phyloP scores from a whole-genome alignment of 208 protist genomes.

The Wallacemonas sp. region DNA sequence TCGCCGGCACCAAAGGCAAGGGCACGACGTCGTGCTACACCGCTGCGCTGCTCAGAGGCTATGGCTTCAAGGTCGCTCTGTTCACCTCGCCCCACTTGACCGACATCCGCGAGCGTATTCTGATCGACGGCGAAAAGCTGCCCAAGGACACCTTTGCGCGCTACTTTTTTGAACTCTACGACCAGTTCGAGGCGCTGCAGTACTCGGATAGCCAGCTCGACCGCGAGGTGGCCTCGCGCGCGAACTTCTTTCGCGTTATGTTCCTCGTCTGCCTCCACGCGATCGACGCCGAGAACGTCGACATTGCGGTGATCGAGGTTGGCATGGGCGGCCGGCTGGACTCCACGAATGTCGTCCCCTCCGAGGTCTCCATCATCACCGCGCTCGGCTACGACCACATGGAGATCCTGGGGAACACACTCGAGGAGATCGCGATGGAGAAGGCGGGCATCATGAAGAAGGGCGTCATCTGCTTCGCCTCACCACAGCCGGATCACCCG shows the following conservation, averaged over 20 bases:
- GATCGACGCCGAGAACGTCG: conserved; percentile 79
- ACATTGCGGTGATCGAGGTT: conserved; percentile 93
- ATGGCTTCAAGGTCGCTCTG: conserved; percentile 86
- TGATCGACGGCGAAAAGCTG: conserved; percentile 77
- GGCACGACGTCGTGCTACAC: conserved; percentile 87
- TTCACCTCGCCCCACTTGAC: conserved; percentile 92
- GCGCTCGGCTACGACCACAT: conserved; percentile 94
- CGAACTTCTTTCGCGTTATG: conserved; percentile 87
- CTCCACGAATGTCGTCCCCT: conserved; percentile 90
- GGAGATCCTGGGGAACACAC: conserved; percentile 92
- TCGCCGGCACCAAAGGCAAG: conserved; percentile 94
- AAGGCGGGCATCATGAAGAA: conserved; percentile 96
- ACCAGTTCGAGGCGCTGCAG: conserved; percentile 47
- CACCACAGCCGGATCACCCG: conserved; percentile 72
- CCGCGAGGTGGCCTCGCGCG: conserved; percentile 38
- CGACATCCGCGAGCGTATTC: conserved; percentile 84
- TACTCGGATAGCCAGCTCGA: conserved; percentile 59
- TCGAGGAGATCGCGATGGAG: conserved; percentile 90
- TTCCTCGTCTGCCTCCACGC: conserved; percentile 83
- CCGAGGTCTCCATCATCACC: conserved; percentile 90
- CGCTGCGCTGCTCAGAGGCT: conserved; percentile 69
- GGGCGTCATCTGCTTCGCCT: conserved; percentile 64
- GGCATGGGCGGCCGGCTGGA: conserved; percentile 94
- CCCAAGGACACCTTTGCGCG: conserved; percentile 58
- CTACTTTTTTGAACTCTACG: conserved; percentile 82